A percentile compares a stretch with the other conserved stretches of the same genome.
Conservation (phyloP, 2,329 filamentous ascomycete genomes). For the Emergomyces orientalis region DNA sequence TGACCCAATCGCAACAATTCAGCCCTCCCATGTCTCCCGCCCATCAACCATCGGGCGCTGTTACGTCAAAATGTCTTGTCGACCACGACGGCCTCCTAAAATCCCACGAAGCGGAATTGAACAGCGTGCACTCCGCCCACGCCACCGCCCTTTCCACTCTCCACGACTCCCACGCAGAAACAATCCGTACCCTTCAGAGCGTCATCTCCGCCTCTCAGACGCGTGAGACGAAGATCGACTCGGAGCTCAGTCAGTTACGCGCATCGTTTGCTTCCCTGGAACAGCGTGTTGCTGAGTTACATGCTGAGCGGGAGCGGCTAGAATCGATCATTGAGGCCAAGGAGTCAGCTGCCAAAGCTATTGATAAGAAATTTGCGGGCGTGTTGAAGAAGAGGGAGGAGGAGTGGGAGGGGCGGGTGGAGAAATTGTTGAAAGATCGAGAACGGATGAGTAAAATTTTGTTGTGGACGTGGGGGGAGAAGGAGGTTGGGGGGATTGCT, state of each 20-base stretch:
- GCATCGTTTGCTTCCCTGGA: slow-evolving; percentile 18
- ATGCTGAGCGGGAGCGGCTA: slow-evolving; percentile 27
- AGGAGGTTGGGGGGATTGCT: slow-evolving; percentile 26
- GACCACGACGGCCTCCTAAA: slow-evolving; percentile 22
- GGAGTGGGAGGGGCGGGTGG: slow-evolving; percentile 35
- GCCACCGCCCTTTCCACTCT: slow-evolving; percentile 29
- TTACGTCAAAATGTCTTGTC: background rate
- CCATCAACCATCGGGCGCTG: slow-evolving; percentile 11
- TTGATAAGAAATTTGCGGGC: slow-evolving; percentile 33
- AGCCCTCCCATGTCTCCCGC: slow-evolving; percentile 26
- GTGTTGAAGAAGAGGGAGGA: slow-evolving; percentile 36
- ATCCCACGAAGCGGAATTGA: slow-evolving; percentile 29
- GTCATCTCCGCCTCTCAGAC: slow-evolving; percentile 27
- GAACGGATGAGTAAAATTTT: slow-evolving; percentile 34
- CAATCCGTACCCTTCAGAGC: slow-evolving; percentile 28
- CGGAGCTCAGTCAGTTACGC: slow-evolving; percentile 26
- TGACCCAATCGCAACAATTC: slow-evolving; percentile 20
- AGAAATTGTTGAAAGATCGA: slow-evolving; percentile 33
- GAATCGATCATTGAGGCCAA: slow-evolving; percentile 31
- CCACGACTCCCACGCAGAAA: slow-evolving; percentile 30
- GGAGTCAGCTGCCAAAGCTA: slow-evolving; percentile 31
- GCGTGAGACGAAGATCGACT: slow-evolving; percentile 27
- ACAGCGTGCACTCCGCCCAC: slow-evolving; percentile 31
- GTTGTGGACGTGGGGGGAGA: slow-evolving; percentile 35
- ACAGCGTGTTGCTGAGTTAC: slow-evolving; percentile 22